A percentile compares a stretch with the other conserved stretches of the same genome.
phyloP scores from a whole-genome alignment of 2,329 filamentous ascomycete genomes.

The Anisogramma anomala region DNA sequence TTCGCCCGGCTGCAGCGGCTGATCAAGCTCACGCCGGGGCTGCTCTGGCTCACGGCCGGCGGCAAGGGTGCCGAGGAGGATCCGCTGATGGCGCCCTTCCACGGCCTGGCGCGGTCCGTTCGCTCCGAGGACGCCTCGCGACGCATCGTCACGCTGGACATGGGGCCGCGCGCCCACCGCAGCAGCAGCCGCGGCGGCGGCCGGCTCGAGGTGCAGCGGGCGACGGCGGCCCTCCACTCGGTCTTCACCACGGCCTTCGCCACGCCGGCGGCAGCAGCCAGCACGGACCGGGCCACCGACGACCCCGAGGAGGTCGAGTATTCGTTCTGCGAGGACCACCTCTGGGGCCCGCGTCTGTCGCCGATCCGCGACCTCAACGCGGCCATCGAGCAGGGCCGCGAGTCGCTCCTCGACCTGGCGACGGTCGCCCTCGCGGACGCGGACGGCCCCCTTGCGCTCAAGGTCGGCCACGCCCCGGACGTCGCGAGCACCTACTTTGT shows the following conservation, averaged over 20 bases:
- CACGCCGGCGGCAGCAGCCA: no score
- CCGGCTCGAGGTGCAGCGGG: neutral
- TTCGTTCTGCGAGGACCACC: slow-evolving; percentile 24
- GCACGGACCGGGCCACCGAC: no score
- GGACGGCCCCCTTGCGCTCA: slow-evolving; percentile 14
- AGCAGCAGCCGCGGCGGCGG: no score
- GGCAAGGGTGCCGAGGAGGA: slow-evolving; percentile 26
- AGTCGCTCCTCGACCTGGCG: slow-evolving; percentile 1
- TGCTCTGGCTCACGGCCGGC: slow-evolving; percentile 38
- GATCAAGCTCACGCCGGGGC: slow-evolving; percentile 24
- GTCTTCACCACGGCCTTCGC: slow-evolving; percentile 20
- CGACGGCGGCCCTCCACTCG: neutral
- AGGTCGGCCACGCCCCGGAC: slow-evolving; percentile 7
- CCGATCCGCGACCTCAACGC: slow-evolving; percentile 30
- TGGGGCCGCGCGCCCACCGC: slow-evolving; percentile 17
- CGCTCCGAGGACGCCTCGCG: slow-evolving; percentile 37
- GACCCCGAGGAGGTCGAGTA: slow-evolving; percentile 41
- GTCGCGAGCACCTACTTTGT: slow-evolving; percentile 15
- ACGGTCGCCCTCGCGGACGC: neutral
- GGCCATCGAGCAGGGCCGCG: slow-evolving; percentile 28
- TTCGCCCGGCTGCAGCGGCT: slow-evolving; percentile 33
- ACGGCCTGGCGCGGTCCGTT: slow-evolving; percentile 36
- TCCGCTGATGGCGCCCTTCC: slow-evolving; percentile 29
- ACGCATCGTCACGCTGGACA: slow-evolving; percentile 32
- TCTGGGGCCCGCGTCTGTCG: slow-evolving; percentile 35